Conservation (phyloP, 2,329 filamentous ascomycete species). For the Penicillium sp. region DNA sequence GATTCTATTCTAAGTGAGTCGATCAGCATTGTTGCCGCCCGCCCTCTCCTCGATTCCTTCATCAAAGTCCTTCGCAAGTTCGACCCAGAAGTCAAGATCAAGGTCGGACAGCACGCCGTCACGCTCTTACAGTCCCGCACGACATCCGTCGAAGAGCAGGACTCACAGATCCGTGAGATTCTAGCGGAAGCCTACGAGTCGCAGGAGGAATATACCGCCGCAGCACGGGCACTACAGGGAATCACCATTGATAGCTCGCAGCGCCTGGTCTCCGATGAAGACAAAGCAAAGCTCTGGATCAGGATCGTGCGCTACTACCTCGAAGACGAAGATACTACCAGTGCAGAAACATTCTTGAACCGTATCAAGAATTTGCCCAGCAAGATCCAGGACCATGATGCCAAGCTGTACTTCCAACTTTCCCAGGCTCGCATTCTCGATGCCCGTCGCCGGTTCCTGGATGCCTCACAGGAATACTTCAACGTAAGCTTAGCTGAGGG, state of each 20-base stretch:
- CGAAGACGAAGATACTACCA: slow-evolving; percentile 86
- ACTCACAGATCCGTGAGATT: slow-evolving; percentile 73
- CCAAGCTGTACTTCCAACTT: slow-evolving; percentile 82
- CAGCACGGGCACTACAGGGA: slow-evolving; percentile 74
- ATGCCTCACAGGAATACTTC: slow-evolving; percentile 85
- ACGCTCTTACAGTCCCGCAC: slow-evolving; percentile 64
- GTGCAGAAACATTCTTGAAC: slow-evolving; percentile 85
- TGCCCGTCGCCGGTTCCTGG: slow-evolving; percentile 82
- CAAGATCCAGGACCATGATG: slow-evolving; percentile 69
- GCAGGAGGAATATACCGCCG: slow-evolving; percentile 75
- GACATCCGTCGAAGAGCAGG: slow-evolving; percentile 80
- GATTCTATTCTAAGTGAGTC: slow-evolving; percentile 68
- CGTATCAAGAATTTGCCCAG: slow-evolving; percentile 89
- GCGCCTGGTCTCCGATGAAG: slow-evolving; percentile 75
- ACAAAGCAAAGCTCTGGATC: slow-evolving; percentile 84
- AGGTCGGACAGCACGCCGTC: slow-evolving; percentile 73
- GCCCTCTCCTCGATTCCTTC: slow-evolving; percentile 68
- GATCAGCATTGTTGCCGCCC: slow-evolving; percentile 73
- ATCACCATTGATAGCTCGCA: slow-evolving; percentile 90
- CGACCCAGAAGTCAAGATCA: slow-evolving; percentile 63
- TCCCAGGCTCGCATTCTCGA: slow-evolving; percentile 92
- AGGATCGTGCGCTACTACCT: slow-evolving; percentile 92
- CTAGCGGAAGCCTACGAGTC: slow-evolving; percentile 80
- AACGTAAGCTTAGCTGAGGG: slow-evolving; percentile 74
- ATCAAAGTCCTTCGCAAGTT: slow-evolving; percentile 61